Evolutionary conservation across 352 stramenopile species (phyloP).

Genomic region (Phytophthora macrochlamydospora): DNA sequence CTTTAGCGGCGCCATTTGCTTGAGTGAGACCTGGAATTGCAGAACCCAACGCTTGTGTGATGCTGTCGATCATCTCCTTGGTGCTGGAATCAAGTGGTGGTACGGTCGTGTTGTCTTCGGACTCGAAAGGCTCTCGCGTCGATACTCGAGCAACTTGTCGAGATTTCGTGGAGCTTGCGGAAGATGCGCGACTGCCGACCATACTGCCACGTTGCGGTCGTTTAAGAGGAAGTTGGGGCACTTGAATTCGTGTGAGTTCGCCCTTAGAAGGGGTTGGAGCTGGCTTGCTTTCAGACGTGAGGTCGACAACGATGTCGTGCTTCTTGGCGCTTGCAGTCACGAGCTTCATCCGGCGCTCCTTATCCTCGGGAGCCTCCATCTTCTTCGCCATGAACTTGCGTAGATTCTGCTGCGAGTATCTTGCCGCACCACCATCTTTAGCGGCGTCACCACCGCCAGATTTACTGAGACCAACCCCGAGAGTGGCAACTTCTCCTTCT

Average conservation of each 20-base stretch:
- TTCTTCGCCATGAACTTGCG: conserved; percentile 88
- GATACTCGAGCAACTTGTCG: conserved; percentile 9
- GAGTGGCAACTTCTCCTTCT: conserved; percentile 71
- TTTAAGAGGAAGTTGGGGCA: conserved; percentile 58
- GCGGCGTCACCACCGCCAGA: conserved; percentile 14
- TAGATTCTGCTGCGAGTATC: conserved; percentile 73
- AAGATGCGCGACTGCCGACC: conserved; percentile 17
- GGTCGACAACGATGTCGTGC: conserved; percentile 55
- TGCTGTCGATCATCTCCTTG: conserved; percentile 74
- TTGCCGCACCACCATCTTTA: conserved; percentile 35
- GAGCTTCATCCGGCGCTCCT: conserved; percentile 54
- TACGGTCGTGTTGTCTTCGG: background rate
- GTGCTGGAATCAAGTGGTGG: conserved; percentile 47
- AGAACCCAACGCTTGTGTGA: conserved; percentile 72
- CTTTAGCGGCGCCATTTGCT: conserved; percentile 22
- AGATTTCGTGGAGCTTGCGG: conserved; percentile 26
- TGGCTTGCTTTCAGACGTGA: conserved; percentile 14
- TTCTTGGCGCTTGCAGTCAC: conserved; percentile 69
- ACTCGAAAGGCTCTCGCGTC: conserved; percentile 4
- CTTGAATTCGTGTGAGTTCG: conserved; percentile 58
- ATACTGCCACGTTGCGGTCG: conserved; percentile 9
- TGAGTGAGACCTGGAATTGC: conserved; percentile 40
- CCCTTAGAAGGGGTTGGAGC: conserved; percentile 9
- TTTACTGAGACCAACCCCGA: conserved; percentile 58
- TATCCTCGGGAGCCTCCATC: conserved; percentile 76